Conservation (phyloP, 768 basidiomycete genomes). For the Auriscalpium microsporum region DNA sequence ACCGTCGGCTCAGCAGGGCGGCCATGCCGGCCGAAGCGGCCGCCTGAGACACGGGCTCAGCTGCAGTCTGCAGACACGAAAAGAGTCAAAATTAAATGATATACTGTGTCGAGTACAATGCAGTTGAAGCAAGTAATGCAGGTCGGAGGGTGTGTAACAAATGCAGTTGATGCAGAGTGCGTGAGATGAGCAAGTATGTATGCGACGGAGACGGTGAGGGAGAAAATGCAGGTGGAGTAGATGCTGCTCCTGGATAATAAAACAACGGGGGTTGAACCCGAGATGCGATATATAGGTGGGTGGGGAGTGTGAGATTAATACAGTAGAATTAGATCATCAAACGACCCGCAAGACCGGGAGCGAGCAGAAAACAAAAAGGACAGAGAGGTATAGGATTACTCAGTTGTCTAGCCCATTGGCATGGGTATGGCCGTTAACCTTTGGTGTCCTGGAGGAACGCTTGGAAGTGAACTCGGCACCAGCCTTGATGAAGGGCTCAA, state of each 20-base stretch:
- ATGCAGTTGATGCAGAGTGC: conserved; percentile 29
- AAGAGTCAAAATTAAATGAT: too few relatives aligned
- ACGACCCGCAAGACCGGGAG: not conserved
- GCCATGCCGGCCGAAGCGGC: too few relatives aligned
- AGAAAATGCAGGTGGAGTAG: conserved; percentile 16
- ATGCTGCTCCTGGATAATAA: not conserved
- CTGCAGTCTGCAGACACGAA: too few relatives aligned
- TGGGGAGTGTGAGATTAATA: conserved; percentile 1
- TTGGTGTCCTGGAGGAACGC: conserved; percentile 26
- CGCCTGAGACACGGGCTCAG: too few relatives aligned
- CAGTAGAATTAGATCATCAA: not conserved
- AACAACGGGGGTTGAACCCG: conserved; percentile 87
- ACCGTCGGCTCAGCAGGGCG: too few relatives aligned
- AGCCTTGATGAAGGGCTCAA: conserved; percentile 75
- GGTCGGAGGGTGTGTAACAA: not conserved
- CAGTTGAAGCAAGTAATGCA: not conserved
- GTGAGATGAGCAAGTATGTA: conserved; percentile 8
- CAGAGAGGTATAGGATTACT: not conserved
- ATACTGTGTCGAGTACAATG: not conserved
- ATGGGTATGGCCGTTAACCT: conserved; percentile 27
- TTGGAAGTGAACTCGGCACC: conserved; percentile 48
- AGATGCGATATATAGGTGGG: conserved; percentile 19
- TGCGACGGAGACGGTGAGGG: conserved; percentile 12
- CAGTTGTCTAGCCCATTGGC: conserved; percentile 14
- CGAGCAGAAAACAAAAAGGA: not conserved